Conservation (phyloP, 768 basidiomycete genomes). For the Chlorophyllum brunneum region DNA sequence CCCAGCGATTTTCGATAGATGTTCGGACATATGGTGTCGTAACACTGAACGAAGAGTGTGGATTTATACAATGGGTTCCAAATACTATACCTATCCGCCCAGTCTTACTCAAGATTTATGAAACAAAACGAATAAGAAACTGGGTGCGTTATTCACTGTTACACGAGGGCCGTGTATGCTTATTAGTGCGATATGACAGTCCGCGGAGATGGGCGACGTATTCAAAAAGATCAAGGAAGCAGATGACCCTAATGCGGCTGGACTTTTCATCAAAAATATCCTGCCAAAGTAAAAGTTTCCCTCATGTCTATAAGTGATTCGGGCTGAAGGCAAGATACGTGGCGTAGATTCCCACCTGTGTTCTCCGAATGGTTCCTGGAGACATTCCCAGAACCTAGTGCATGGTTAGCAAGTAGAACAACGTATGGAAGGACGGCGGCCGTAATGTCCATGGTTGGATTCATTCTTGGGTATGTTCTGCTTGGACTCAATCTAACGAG, state of each 20-base stretch:
- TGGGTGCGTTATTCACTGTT: conserved; percentile 32
- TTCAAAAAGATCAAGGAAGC: conserved; percentile 50
- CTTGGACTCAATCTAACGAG: not conserved
- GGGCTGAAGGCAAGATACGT: not conserved
- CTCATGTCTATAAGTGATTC: not conserved
- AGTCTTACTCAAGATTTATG: conserved; percentile 69
- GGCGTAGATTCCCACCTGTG: conserved; percentile 72
- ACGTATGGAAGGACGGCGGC: conserved; percentile 86
- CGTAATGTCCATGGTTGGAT: conserved; percentile 99
- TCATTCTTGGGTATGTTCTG: conserved; percentile 78
- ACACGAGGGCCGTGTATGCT: not conserved
- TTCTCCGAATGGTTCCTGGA: conserved; percentile 98
- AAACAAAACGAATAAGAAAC: conserved; percentile 32
- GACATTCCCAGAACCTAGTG: conserved; percentile 94
- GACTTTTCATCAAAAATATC: conserved; percentile 50
- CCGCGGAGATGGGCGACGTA: conserved; percentile 36
- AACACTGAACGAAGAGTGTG: conserved; percentile 95
- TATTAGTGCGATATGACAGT: conserved; percentile 9
- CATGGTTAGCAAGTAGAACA: conserved; percentile 89
- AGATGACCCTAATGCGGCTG: conserved; percentile 45
- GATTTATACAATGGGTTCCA: conserved; percentile 98
- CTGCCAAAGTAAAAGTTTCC: conserved; percentile 48
- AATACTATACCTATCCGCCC: conserved; percentile 83
- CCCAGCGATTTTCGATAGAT: conserved; percentile 40
- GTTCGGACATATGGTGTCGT: conserved; percentile 99